A percentile compares a stretch with the other conserved stretches of the same genome.
Conservation (phyloP, 208 protist genomes). For the Crithidia expoeki region DNA sequence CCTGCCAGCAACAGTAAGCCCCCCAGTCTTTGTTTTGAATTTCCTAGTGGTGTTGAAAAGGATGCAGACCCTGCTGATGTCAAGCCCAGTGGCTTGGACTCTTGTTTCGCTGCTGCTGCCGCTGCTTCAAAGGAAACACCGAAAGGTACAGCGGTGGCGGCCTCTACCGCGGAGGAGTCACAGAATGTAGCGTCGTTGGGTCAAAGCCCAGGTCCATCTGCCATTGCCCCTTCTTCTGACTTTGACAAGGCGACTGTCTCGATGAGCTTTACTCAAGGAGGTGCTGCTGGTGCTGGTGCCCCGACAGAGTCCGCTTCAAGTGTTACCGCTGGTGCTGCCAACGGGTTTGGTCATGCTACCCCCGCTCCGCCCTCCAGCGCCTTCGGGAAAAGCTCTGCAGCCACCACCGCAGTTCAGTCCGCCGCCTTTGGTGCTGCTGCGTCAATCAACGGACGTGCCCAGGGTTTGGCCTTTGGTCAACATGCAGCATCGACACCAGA, state of each 20-base stretch:
- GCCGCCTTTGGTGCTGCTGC: neutral
- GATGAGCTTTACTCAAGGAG: too few relatives aligned
- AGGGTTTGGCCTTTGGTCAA: neutral
- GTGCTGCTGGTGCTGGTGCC: too few relatives aligned
- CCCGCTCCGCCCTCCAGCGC: neutral
- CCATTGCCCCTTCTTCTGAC: too few relatives aligned
- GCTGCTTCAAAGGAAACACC: slow-evolving; percentile 5
- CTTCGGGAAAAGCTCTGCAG: neutral
- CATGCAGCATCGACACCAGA: neutral
- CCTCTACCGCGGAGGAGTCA: neutral
- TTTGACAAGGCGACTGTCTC: too few relatives aligned
- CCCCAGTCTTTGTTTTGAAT: neutral
- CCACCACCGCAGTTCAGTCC: neutral
- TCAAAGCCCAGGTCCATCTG: too few relatives aligned
- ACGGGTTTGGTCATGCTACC: neutral
- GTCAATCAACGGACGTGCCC: neutral
- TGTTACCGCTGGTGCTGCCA: neutral
- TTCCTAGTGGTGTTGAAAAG: slow-evolving; percentile 3
- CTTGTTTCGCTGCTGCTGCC: slow-evolving; percentile 10
- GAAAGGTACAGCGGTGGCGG: too few relatives aligned
- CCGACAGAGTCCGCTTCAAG: too few relatives aligned
- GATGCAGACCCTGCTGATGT: neutral
- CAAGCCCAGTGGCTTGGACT: neutral
- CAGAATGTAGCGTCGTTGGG: neutral
- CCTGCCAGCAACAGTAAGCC: slow-evolving; percentile 4